phyloP scores from a whole-genome alignment of 1,139 yeast genomes.

The Debaryomyces coudertii region DNA sequence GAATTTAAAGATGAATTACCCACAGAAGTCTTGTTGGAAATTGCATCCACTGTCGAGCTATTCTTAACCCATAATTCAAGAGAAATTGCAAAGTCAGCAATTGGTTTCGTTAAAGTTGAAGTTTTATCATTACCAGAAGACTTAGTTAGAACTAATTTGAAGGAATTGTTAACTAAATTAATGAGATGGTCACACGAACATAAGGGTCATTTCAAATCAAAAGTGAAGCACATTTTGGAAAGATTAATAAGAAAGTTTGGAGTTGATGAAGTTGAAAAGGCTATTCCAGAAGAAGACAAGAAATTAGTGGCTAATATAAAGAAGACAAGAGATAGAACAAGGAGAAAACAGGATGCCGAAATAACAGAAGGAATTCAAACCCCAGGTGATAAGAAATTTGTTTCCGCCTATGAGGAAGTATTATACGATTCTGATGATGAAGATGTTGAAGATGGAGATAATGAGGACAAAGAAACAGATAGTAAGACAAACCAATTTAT shows the following conservation, averaged over 20 bases:
- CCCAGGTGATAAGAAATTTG: slow-evolving; percentile 48
- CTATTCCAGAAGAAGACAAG: slow-evolving; percentile 86
- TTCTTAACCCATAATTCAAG: slow-evolving; percentile 88
- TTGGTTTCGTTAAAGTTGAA: slow-evolving; percentile 93
- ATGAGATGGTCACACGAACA: slow-evolving; percentile 96
- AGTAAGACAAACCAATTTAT: slow-evolving; percentile 60
- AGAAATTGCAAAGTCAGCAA: slow-evolving; percentile 91
- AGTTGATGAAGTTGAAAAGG: slow-evolving; percentile 70
- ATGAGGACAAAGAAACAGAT: slow-evolving; percentile 23
- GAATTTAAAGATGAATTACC: slow-evolving; percentile 75
- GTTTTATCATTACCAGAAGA: slow-evolving; percentile 84
- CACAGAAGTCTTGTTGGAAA: slow-evolving; percentile 62
- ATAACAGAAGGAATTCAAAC: slow-evolving; percentile 22
- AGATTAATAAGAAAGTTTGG: slow-evolving; percentile 90
- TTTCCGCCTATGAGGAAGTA: slow-evolving; percentile 88
- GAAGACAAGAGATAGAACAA: slow-evolving; percentile 82
- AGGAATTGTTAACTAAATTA: slow-evolving; percentile 66
- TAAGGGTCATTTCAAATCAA: slow-evolving; percentile 89
- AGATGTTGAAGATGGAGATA: slow-evolving; percentile 46
- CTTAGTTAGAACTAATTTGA: slow-evolving; percentile 66
- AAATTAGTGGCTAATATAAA: slow-evolving; percentile 83
- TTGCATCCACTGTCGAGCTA: slow-evolving; percentile 85
- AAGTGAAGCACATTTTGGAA: slow-evolving; percentile 90
- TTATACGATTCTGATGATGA: slow-evolving; percentile 60
- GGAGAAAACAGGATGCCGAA: slow-evolving; percentile 61